These are phyloP conservation scores for Neofusicoccum ribis DNA, from an alignment of 2,329 filamentous ascomycete species.

Conservation along the genomic window DNA sequence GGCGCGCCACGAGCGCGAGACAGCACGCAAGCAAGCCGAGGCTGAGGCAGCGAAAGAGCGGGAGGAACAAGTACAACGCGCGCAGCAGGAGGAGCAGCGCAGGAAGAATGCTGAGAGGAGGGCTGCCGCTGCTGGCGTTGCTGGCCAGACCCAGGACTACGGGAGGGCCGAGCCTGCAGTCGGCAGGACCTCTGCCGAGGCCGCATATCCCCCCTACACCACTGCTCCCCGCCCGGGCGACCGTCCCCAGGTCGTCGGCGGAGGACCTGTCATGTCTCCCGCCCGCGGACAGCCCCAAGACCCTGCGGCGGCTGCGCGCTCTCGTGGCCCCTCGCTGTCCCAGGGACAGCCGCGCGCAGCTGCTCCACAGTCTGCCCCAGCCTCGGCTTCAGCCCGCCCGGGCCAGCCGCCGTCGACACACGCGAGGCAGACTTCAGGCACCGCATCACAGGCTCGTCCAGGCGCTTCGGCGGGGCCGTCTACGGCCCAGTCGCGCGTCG, in stretches of 20 bases:
- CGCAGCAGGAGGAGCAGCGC: constrained; percentile 54
- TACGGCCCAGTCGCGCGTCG: constrained; percentile 28
- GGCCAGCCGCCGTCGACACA: constrained; percentile 24
- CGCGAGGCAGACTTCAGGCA: constrained; percentile 33
- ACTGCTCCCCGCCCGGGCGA: constrained; percentile 4
- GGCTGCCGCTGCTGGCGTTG: constrained; percentile 56
- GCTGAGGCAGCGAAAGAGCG: constrained; percentile 57
- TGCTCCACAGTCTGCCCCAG: constrained; percentile 28
- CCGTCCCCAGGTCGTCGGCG: background rate
- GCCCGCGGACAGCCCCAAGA: constrained; percentile 4
- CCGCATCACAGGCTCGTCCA: constrained; percentile 33
- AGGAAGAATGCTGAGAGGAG: constrained; percentile 60
- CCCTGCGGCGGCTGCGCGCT: constrained; percentile 1
- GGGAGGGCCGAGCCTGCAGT: constrained; percentile 8
- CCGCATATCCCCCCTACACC: background rate
- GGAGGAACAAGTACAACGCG: constrained; percentile 52
- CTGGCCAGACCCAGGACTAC: constrained; percentile 32
- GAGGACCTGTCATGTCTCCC: constrained; percentile 14
- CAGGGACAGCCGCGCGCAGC: constrained; percentile 38
- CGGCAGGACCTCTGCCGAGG: constrained; percentile 11
- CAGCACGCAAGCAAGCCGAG: constrained; percentile 65
- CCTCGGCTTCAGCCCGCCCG: constrained; percentile 21
- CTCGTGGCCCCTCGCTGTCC: constrained; percentile 26
- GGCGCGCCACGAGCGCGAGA: constrained; percentile 74
- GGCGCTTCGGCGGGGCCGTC: constrained; percentile 24